These are phyloP conservation scores for Globisporangium spiculum DNA, from an alignment of 352 stramenopile species.

Conservation along the genomic window DNA sequence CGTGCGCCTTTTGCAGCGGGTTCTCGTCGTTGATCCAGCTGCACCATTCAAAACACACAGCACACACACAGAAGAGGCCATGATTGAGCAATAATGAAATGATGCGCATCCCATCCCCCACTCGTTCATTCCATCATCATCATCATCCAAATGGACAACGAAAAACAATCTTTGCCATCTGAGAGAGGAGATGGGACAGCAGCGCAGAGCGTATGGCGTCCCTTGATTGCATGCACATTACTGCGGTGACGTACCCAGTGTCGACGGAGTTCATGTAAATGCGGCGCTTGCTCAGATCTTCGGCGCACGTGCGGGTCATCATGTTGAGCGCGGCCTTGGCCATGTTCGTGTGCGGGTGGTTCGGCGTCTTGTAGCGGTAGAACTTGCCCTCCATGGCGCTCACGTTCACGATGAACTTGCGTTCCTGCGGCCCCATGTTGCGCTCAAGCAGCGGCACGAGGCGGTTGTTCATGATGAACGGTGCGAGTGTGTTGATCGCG, in stretches of 20 bases:
- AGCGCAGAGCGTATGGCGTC: background rate
- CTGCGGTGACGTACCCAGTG: conserved; percentile 75
- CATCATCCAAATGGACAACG: background rate
- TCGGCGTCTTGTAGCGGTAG: conserved; percentile 96
- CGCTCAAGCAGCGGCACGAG: conserved; percentile 89
- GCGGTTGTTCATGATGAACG: conserved; percentile 96
- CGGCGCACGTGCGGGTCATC: conserved; percentile 96
- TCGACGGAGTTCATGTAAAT: conserved; percentile 99
- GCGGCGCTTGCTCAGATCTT: conserved; percentile 91
- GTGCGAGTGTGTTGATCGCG: conserved; percentile 95
- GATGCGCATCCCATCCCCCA: background rate
- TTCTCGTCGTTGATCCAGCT: conserved; percentile 99
- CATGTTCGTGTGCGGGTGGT: conserved; percentile 98
- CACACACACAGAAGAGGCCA: conserved; percentile 7
- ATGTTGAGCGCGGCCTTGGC: conserved; percentile 98
- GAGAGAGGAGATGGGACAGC: conserved; percentile 7
- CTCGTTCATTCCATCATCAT: background rate
- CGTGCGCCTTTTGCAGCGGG: conserved; percentile 91
- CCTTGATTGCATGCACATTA: background rate
- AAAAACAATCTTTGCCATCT: conserved; percentile 9
- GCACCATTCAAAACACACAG: background rate
- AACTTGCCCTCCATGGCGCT: conserved; percentile 98
- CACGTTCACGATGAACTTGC: conserved; percentile 96
- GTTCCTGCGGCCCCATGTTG: conserved; percentile 34
- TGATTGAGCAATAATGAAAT: conserved; percentile 1